Evolutionary conservation across 78 protist species (phyloP).

Genomic region (Goniomonas avonlea): DNA sequence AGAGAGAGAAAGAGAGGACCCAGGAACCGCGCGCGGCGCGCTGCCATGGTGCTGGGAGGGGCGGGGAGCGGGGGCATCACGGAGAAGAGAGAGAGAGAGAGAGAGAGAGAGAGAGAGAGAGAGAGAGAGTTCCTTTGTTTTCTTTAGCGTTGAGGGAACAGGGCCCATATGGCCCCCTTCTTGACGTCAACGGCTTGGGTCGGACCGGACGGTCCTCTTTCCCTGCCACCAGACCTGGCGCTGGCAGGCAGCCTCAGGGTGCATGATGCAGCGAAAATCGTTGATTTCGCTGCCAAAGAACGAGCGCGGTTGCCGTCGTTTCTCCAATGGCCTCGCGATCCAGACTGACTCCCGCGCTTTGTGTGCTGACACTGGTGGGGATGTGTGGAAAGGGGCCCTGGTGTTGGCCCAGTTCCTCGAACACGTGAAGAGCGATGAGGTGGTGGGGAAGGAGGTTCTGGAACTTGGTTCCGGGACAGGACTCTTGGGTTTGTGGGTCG

Average conservation of each 20-base stretch:
- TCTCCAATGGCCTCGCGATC: neutral
- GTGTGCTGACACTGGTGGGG: neutral
- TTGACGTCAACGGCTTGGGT: neutral
- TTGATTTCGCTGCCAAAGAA: neutral
- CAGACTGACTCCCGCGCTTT: neutral
- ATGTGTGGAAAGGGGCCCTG: neutral
- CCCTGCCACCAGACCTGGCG: neutral
- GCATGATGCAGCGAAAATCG: neutral
- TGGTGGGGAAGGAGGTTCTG: neutral
- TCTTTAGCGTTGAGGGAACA: neutral
- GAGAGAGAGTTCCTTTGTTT: no score
- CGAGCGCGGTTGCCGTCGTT: neutral
- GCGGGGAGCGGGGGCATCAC: no score
- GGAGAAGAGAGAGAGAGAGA: neutral
- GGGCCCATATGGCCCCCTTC: no score
- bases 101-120: neutral
- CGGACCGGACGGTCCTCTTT: no score
- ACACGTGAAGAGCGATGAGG: neutral
- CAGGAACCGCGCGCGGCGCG: no score
- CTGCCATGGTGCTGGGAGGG: no score
- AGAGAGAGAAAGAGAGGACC: no score
- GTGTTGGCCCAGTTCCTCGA: neutral
- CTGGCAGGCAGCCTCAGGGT: neutral
- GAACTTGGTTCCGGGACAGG: slow-evolving; percentile 11
- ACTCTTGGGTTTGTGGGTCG: neutral